Base-by-base conservation (phyloP, 345 rosid species). In the Moricandia moricandioides region DNA sequence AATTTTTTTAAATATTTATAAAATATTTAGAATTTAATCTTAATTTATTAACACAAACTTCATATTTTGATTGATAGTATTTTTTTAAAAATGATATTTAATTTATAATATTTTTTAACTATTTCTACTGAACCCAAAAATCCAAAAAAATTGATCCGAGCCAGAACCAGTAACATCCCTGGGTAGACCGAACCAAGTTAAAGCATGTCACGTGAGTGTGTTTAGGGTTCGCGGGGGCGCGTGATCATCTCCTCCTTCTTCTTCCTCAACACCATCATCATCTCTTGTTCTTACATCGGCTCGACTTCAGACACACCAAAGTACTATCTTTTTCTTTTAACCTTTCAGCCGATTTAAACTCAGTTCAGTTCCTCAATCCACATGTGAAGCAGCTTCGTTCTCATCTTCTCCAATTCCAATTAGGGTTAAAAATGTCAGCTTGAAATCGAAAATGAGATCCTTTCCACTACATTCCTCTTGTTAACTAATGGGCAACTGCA, bases 401-500 rank as follows among this genome's bases (percentile, higher is more conserved):
- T 61, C 58, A 34, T 59, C 63, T 30, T 59, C 21, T 59, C 63
- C 39, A 5, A 12, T 59, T 65, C 62, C 65, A 33, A 70, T 77
- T 70, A 63, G 71, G 80, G 79, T 69, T 76, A 26, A 1, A 47
- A 58, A 2, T 27, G 61, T 39, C 69, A 24, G n/a, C 62, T 27
- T 34, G 63, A 13, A 29, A 65, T 71, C 39, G 52, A 78, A 40
- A 39, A 10, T 78, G 78, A 67, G 78, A 78, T 73, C 61, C 34
- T 62, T 54, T 71, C 72, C 78, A 17, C 52, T 18, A 63, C 65
- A 33, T 52, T 63, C 21, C 47, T 8, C 57, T 76, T 76, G 7
- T 64, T 72, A 64, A 67, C 52, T 2, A 24, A 94, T 94, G 99
- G 99, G 97, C 70, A 91, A 91, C 86, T 95, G 99, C 65, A 96